A percentile compares a stretch with the other conserved stretches of the same genome.
These are phyloP conservation scores for Tetraselmis striata DNA, from an alignment of 139 green algal species.

Conservation along the genomic window DNA sequence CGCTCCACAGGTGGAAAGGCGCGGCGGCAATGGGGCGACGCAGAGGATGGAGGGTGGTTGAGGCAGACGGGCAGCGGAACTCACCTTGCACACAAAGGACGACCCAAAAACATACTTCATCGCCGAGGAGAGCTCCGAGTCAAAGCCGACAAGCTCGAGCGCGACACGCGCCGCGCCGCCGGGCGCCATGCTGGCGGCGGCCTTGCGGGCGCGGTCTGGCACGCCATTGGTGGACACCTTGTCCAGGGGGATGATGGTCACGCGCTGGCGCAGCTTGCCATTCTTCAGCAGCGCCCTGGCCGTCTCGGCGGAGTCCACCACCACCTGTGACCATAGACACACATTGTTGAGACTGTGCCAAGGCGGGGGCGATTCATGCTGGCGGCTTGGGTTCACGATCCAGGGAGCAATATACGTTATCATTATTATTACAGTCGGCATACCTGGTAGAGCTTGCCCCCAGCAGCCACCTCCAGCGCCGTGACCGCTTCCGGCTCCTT, in stretches of 20 bases:
- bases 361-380: too few relatives aligned
- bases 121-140: constrained; percentile 57
- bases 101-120: constrained; percentile 93
- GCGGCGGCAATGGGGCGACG: too few relatives aligned
- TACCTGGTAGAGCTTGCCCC: constrained; percentile 91
- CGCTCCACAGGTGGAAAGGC: too few relatives aligned
- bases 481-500: constrained; percentile 54
- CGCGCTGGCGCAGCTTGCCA: constrained; percentile 70
- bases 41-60: too few relatives aligned
- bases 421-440: too few relatives aligned
- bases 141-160: constrained; percentile 80
- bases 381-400: too few relatives aligned
- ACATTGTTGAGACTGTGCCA: too few relatives aligned
- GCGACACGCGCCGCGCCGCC: constrained; percentile 62
- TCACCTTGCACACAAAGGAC: constrained; percentile 88
- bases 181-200: constrained; percentile 40
- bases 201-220: constrained; percentile 3
- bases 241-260: constrained; percentile 97
- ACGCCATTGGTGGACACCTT: constrained; percentile 55
- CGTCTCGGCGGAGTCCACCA: constrained; percentile 75
- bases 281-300: constrained; percentile 83
- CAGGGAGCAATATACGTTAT: too few relatives aligned
- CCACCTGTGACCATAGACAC: constrained; percentile 62
- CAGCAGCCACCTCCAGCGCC: constrained; percentile 92
- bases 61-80: background rate